phyloP scores from a whole-genome alignment of 306 rosid genomes.

The Cercis canadensis region DNA sequence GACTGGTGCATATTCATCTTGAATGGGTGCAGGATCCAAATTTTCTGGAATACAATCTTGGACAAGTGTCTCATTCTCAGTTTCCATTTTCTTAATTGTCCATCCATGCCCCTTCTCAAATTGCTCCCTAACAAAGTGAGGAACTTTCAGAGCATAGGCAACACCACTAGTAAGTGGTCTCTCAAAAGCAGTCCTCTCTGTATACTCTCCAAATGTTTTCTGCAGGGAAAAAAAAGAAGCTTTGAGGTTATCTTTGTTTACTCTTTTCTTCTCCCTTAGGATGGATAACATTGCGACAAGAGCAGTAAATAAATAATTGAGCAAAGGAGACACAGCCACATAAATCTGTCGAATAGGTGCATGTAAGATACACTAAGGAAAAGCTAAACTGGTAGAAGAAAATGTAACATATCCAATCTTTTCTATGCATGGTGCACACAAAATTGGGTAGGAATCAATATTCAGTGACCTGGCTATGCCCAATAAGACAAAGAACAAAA shows the following conservation, averaged over 20 bases:
- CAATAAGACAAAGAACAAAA: constrained; percentile 4
- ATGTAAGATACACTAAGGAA: background rate
- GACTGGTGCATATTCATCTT: constrained; percentile 98
- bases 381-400: constrained; percentile 4
- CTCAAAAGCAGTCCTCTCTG: constrained; percentile 89
- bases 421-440: constrained; percentile 16
- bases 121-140: constrained; percentile 72
- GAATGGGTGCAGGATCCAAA: constrained; percentile 88
- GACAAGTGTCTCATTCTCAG: constrained; percentile 85
- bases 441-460: constrained; percentile 1
- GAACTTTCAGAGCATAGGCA: constrained; percentile 93
- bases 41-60: constrained; percentile 94
- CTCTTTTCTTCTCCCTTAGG: background rate
- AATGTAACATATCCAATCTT: constrained; percentile 15
- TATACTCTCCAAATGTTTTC: constrained; percentile 91
- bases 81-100: constrained; percentile 90
- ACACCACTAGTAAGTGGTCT: constrained; percentile 98
- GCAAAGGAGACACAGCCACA: constrained; percentile 4
- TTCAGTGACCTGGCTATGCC: background rate
- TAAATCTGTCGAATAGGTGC: background rate
- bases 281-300: constrained; percentile 8
- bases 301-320: constrained; percentile 11
- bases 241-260: constrained; percentile 33
- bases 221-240: constrained; percentile 42
- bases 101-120: constrained; percentile 90